Evolutionary conservation across 441 rosid genomes (phyloP).

Genomic region (Raphanus hybrid): DNA sequence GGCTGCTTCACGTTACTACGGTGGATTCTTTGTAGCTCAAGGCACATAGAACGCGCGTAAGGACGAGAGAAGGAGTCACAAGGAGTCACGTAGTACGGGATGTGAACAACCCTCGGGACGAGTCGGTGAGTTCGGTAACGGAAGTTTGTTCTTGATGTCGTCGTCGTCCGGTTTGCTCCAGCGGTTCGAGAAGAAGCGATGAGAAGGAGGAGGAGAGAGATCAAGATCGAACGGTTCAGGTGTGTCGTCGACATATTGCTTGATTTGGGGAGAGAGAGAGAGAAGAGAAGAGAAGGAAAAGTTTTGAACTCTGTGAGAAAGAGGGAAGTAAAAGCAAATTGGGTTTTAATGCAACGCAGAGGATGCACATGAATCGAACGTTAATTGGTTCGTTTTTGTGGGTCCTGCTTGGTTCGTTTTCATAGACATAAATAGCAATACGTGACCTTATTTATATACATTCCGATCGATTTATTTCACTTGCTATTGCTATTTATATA

Average conservation of each 20-base stretch:
- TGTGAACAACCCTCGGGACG: constrained; percentile 41
- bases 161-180: not conserved
- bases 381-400: no score
- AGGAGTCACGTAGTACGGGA: constrained; percentile 32
- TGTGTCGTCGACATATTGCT: no score
- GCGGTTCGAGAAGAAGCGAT: not conserved
- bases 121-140: constrained; percentile 35
- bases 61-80: constrained; percentile 52
- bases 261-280: no score
- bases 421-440: not conserved
- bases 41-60: constrained; percentile 59
- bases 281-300: no score
- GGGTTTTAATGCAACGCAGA: no score
- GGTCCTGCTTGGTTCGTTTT: constrained; percentile 30
- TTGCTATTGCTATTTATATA: not conserved
- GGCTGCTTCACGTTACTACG: constrained; percentile 24
- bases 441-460: not conserved
- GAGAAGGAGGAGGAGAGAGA: not conserved
- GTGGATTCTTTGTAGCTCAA: constrained; percentile 58
- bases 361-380: no score
- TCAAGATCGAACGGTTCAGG: no score
- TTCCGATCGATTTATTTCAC: not conserved
- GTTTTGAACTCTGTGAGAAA: no score
- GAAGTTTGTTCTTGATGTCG: not conserved
- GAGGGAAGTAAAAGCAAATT: no score